Conservation (phyloP, 23 red algal species). For the Agarophyton chilense region DNA sequence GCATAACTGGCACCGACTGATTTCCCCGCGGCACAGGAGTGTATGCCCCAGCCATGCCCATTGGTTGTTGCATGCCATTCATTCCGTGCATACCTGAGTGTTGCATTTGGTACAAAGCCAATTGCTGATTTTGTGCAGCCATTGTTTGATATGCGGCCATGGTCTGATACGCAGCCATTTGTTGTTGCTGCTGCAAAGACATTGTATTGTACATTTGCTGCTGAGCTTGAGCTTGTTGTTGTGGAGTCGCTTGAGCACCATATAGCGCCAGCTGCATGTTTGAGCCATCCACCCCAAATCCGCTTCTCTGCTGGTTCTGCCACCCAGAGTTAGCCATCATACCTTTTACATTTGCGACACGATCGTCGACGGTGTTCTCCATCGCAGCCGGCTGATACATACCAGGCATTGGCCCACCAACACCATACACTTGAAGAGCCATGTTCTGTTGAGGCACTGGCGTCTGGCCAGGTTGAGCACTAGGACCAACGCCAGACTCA, state of each 20-base stretch:
- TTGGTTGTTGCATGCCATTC: constrained; percentile 49
- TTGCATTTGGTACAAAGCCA: constrained; percentile 71
- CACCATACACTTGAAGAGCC: constrained; percentile 63
- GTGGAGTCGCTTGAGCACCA: constrained; percentile 47
- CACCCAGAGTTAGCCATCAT: constrained; percentile 63
- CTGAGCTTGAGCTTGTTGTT: constrained; percentile 57
- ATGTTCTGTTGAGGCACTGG: constrained; percentile 31
- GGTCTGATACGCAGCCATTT: constrained; percentile 54
- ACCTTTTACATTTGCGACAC: constrained; percentile 73
- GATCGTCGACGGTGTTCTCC: constrained; percentile 77
- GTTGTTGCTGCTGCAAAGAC: constrained; percentile 84
- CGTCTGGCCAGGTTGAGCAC: background rate
- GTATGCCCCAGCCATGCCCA: constrained; percentile 70
- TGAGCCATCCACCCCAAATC: constrained; percentile 58
- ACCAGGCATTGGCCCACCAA: constrained; percentile 43
- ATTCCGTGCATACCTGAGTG: constrained; percentile 55
- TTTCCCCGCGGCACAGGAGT: constrained; percentile 52
- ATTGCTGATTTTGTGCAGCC: constrained; percentile 49
- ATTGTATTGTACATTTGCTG: constrained; percentile 81
- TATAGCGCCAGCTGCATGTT: constrained; percentile 71
- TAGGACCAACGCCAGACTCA: constrained; percentile 30
- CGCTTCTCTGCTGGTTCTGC: constrained; percentile 44
- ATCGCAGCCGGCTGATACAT: constrained; percentile 74
- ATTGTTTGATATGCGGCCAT: constrained; percentile 80
- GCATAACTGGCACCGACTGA: constrained; percentile 71